phyloP scores from a whole-genome alignment of 371 early-diverging fungal species.

The Mortierella polycephala region DNA sequence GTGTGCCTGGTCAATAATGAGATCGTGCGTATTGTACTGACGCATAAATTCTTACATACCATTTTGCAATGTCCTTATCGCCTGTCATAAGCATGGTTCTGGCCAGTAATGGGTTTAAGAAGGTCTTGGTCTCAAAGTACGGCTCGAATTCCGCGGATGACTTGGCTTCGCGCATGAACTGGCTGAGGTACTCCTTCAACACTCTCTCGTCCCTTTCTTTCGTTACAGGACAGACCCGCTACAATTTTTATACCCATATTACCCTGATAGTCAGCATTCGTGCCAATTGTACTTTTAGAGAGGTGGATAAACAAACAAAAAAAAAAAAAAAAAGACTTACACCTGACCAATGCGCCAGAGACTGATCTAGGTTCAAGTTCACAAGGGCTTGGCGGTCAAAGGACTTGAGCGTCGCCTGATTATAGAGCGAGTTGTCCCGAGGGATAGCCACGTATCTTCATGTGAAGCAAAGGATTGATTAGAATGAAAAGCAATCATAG shows the following conservation, averaged over 20 bases:
- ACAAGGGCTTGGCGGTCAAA: constrained; percentile 7
- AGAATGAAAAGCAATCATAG: not conserved
- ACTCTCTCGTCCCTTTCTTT: constrained; percentile 14
- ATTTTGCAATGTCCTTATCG: constrained; percentile 29
- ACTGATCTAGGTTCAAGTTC: not conserved
- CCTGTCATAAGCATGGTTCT: constrained; percentile 35
- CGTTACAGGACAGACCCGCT: constrained; percentile 26
- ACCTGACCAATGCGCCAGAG: constrained; percentile 24
- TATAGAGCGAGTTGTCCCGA: constrained; percentile 13
- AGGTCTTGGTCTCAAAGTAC: constrained; percentile 30
- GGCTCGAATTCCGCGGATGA: constrained; percentile 31
- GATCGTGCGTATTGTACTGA: not conserved
- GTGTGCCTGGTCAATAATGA: not conserved
- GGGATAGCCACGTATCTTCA: constrained; percentile 43
- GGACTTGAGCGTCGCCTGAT: constrained; percentile 3
- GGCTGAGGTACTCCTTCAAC: constrained; percentile 22
- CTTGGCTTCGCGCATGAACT: constrained; percentile 34
- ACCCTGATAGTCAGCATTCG: not conserved
- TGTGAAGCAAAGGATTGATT: not conserved
- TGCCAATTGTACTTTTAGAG: no score
- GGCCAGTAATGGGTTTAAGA: constrained; percentile 28
- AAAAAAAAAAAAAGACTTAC: constrained; percentile 5
- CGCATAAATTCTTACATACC: constrained; percentile 19
- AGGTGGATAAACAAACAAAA: not conserved
- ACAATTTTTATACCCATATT: not conserved